Base-by-base conservation (phyloP, 202 grass and related monocot genomes). In the Elaeis oleifera region DNA sequence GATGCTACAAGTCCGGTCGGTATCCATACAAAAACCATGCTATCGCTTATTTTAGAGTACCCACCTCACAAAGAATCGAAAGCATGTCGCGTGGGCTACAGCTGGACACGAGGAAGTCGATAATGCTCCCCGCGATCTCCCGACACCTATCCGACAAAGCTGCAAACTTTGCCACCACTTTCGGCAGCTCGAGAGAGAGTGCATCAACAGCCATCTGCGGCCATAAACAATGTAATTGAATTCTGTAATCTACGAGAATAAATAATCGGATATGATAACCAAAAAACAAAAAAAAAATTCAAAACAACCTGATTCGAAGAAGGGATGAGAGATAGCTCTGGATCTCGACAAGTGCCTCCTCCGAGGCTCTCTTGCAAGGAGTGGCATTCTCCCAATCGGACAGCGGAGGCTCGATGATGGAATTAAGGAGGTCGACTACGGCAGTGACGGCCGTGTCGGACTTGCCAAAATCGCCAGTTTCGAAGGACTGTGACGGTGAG, bases 21-120 rank as follows among this genome's bases (percentile, higher is more conserved):
- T 3, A 17, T 8, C 32, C 18, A 74, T 44, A 24, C 21, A 3
- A 54, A 54, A 18, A 23, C 52, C 8, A 56, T 11, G 20, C 3
- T 18, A 51, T 59, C 6, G 78, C 11, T 52, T 51, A 60, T 49
- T 71, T 11, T 19, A n/a, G 13, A 9, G 60, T 23, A 7, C 26
- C n/a, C 13, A 90, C 84, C 87, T 88, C 91, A 51, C 87, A 96
- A 13, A 96, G 57, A 63, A 96, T 85, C 32, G 76, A 70, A 11
- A 90, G 76, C 91, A 96, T 85, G 73, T 96, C 87, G 25, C 91
- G 83, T 17, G 87, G 87, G 28, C 48, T 90, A 77, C 87, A 90
- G 58, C 73, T 71, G 5, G 48, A 80, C 18, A 77, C 73, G 22
- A 90, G 71, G 55, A 78, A 68, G 23, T 85, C 72, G 23, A 90